phyloP scores from a whole-genome alignment of 805 yeast species.

The Candida ipomoeae region DNA sequence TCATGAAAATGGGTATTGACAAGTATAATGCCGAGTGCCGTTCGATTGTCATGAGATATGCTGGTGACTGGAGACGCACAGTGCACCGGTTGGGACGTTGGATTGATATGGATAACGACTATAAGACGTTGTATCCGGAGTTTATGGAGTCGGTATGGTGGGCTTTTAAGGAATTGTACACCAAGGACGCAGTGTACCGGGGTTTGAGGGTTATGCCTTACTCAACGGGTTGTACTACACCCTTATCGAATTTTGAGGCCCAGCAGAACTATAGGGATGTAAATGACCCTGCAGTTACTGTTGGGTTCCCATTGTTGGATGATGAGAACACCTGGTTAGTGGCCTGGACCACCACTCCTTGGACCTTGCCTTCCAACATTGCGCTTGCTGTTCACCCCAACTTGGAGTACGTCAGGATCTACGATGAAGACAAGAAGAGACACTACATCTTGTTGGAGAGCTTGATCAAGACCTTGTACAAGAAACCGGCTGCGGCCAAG shows the following conservation, averaged over 20 bases:
- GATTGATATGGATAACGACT: slow-evolving; percentile 98
- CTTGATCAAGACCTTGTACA: slow-evolving; percentile 79
- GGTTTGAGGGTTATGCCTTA: slow-evolving; percentile 98
- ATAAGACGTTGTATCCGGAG: slow-evolving; percentile 90
- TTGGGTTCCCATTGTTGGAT: slow-evolving; percentile 77
- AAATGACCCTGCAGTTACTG: slow-evolving; percentile 91
- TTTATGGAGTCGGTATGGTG: slow-evolving; percentile 99
- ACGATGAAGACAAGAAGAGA: slow-evolving; percentile 79
- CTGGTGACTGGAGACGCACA: slow-evolving; percentile 90
- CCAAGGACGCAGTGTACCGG: slow-evolving; percentile 85
- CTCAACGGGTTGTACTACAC: slow-evolving; percentile 95
- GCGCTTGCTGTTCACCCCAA: slow-evolving; percentile 89
- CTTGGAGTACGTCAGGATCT: slow-evolving; percentile 87
- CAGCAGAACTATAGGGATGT: slow-evolving; percentile 98
- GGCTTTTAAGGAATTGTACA: slow-evolving; percentile 87
- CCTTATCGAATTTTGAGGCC: slow-evolving; percentile 95
- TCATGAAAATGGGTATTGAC: slow-evolving; percentile 87
- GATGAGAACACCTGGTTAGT: slow-evolving; percentile 82
- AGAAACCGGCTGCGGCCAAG: slow-evolving; percentile 90
- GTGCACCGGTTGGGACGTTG: slow-evolving; percentile 96
- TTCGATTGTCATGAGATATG: slow-evolving; percentile 95
- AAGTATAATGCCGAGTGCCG: slow-evolving; percentile 94
- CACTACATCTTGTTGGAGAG: slow-evolving; percentile 82
- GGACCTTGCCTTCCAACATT: slow-evolving; percentile 96
- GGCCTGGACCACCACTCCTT: slow-evolving; percentile 99